Percentiles rank a stretch among this genome's conserved stretches.
Conservation (phyloP, 2,329 filamentous ascomycete genomes). For the Mycosphaerelloides madeirae region DNA sequence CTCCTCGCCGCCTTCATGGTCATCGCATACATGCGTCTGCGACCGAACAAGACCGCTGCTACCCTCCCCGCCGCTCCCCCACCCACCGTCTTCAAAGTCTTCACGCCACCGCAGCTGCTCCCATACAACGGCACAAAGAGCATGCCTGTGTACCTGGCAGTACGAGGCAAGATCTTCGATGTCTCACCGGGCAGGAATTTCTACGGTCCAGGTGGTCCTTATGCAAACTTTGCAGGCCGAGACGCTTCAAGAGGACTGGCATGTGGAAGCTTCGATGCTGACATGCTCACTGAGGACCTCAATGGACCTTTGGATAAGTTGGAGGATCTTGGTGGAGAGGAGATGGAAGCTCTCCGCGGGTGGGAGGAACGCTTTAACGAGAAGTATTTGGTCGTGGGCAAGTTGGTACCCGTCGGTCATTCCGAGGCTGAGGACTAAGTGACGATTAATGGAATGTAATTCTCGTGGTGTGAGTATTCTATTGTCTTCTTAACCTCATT, state of each 20-base stretch:
- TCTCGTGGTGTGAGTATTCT: no score
- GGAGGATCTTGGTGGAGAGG: slow-evolving; percentile 64
- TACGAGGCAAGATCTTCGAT: slow-evolving; percentile 87
- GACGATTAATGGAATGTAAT: no score
- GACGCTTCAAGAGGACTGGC: slow-evolving; percentile 87
- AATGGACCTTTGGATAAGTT: slow-evolving; percentile 76
- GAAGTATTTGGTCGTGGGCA: slow-evolving; percentile 94
- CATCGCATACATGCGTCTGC: slow-evolving; percentile 56
- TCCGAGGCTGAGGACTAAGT: slow-evolving; percentile 44
- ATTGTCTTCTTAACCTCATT: no score
- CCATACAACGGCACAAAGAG: slow-evolving; percentile 74
- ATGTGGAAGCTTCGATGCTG: slow-evolving; percentile 86
- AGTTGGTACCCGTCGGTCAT: slow-evolving; percentile 63
- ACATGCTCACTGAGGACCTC: slow-evolving; percentile 89
- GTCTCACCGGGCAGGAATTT: slow-evolving; percentile 83
- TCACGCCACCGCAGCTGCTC: slow-evolving; percentile 75
- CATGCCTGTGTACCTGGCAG: slow-evolving; percentile 80
- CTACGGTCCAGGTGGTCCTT: slow-evolving; percentile 92
- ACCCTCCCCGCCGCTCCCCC: slow-evolving; percentile 54
- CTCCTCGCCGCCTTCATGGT: slow-evolving; percentile 55
- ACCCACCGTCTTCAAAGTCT: slow-evolving; percentile 81
- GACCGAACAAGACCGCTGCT: slow-evolving; percentile 45
- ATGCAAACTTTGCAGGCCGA: slow-evolving; percentile 90
- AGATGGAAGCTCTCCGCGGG: slow-evolving; percentile 75
- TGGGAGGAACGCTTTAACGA: slow-evolving; percentile 93